phyloP scores from a whole-genome alignment of 2,329 filamentous ascomycete species.

The Monosporascus sp. region DNA sequence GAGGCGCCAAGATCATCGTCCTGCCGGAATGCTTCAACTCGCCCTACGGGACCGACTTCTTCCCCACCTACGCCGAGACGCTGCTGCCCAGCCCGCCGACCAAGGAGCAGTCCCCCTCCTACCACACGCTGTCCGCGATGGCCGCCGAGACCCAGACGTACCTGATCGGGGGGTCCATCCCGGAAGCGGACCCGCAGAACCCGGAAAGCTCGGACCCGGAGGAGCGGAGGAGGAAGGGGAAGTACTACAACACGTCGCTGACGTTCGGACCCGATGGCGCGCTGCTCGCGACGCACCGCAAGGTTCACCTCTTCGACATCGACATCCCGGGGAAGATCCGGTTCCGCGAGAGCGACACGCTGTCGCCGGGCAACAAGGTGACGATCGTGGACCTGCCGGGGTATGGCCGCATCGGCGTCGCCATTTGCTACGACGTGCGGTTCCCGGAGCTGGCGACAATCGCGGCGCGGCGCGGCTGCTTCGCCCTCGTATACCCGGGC shows the following conservation, averaged over 20 bases:
- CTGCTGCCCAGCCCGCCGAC: slow-evolving; percentile 73
- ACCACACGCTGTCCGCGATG: slow-evolving; percentile 74
- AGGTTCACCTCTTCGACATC: slow-evolving; percentile 96
- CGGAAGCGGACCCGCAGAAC: slow-evolving; percentile 58
- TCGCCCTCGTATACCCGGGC: slow-evolving; percentile 87
- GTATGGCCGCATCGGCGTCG: slow-evolving; percentile 81
- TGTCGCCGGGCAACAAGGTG: slow-evolving; percentile 77
- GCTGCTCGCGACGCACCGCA: slow-evolving; percentile 85
- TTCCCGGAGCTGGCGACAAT: slow-evolving; percentile 93
- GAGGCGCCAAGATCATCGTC: slow-evolving; percentile 80
- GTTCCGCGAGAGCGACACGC: slow-evolving; percentile 85
- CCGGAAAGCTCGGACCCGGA: slow-evolving; percentile 20
- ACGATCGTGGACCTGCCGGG: slow-evolving; percentile 83
- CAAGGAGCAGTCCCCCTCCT: slow-evolving; percentile 69
- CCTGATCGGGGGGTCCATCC: slow-evolving; percentile 87
- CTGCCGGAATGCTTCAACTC: slow-evolving; percentile 99
- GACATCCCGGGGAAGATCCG: slow-evolving; percentile 92
- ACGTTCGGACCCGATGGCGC: slow-evolving; percentile 72
- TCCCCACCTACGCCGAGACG: slow-evolving; percentile 86
- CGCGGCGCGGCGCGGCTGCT: slow-evolving; percentile 79
- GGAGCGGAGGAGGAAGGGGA: slow-evolving; percentile 22
- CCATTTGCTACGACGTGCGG: slow-evolving; percentile 96
- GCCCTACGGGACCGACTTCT: slow-evolving; percentile 87
- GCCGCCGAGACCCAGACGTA: slow-evolving; percentile 75
- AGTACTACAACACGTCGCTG: slow-evolving; percentile 88